Base-by-base conservation (phyloP, 1,284 basidiomycete species). In the Afroboletus lepidellus region DNA sequence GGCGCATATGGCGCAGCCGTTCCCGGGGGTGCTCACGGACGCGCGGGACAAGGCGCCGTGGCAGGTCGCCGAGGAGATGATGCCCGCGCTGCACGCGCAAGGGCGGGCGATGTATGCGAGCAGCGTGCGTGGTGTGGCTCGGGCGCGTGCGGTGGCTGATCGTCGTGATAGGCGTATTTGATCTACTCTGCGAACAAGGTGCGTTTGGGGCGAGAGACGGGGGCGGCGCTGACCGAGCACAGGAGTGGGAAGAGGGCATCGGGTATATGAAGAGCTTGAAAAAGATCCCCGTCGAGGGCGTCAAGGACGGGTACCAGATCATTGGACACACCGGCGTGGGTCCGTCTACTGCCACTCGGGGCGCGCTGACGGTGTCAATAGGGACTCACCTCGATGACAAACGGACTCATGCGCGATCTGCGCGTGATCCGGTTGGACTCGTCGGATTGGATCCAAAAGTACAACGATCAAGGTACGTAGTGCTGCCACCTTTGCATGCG, bases 391-490 rank as follows among this genome's bases (percentile, higher is more conserved):
- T 49, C 16, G 29, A 33, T 41, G 18, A 39, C 45, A 3, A 49
- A 47, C 7, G 52, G 23, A 3, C 1, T 56, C n/a, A 33, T 46
- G 29, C 27, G 32, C 21, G 38, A 52, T 18, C 6, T 9, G 11
- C 54, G 54, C 13, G 41, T 56, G 30, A 46, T 56, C 33, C 43
- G 30, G 21, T 16, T 46, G n/a, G 48, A 43, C 29, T 38, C 8
- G 11, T 3, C 11, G 16, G 16, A 53, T 15, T 52, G 43, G 43
- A 3, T 38, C 13, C 1, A 20, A 2, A 46, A 18, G 27, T 36
- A 34, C 7, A 25, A 43, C 7, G 23, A 32, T 16, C 41, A 50
- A 44, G n/a, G 46, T 44, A 12, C n/a, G n/a, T n/a, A 2, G 41
- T 5, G 6, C 15, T 15, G 12, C 8, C 5, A 15, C 27, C 34